These are phyloP conservation scores for Dryas octopetala DNA, from an alignment of 306 rosid genomes.

Conservation along the genomic window DNA sequence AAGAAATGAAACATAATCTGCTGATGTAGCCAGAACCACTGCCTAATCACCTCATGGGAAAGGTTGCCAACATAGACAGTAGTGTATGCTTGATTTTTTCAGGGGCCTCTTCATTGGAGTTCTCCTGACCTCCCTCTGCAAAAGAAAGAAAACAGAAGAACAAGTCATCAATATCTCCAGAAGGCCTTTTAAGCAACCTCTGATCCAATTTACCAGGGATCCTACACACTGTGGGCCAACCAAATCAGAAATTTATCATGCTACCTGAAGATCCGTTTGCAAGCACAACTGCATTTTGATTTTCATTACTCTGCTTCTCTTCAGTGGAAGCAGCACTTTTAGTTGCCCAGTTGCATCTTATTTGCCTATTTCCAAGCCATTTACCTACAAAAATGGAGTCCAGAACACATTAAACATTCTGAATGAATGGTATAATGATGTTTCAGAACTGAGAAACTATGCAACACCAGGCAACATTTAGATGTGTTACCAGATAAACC, in stretches of 20 bases:
- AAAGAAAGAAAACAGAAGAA: conserved; percentile 17
- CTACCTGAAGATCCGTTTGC: conserved; percentile 68
- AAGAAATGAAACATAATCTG: neutral
- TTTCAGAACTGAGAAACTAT: neutral
- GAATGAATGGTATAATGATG: conserved; percentile 15
- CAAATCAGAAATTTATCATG: conserved; percentile 6
- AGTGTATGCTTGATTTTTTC: conserved; percentile 75
- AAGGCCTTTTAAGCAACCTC: conserved; percentile 2
- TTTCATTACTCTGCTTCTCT: conserved; percentile 60
- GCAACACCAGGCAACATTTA: neutral
- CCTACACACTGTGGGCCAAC: conserved; percentile 10
- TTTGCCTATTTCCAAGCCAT: conserved; percentile 88
- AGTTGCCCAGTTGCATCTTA: conserved; percentile 87
- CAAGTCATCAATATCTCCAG: neutral
- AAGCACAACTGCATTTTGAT: conserved; percentile 60
- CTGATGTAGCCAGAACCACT: conserved; percentile 8
- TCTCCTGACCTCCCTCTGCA: conserved; percentile 66
- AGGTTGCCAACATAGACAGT: conserved; percentile 91
- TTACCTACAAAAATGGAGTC: conserved; percentile 46
- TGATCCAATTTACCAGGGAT: neutral
- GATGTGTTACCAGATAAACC: conserved; percentile 63
- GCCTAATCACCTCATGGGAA: conserved; percentile 64
- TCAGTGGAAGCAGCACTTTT: conserved; percentile 57
- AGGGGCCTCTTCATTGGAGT: conserved; percentile 56
- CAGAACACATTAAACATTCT: conserved; percentile 24